phyloP scores from a whole-genome alignment of 768 basidiomycete genomes.

The Collybiopsis luxurians region DNA sequence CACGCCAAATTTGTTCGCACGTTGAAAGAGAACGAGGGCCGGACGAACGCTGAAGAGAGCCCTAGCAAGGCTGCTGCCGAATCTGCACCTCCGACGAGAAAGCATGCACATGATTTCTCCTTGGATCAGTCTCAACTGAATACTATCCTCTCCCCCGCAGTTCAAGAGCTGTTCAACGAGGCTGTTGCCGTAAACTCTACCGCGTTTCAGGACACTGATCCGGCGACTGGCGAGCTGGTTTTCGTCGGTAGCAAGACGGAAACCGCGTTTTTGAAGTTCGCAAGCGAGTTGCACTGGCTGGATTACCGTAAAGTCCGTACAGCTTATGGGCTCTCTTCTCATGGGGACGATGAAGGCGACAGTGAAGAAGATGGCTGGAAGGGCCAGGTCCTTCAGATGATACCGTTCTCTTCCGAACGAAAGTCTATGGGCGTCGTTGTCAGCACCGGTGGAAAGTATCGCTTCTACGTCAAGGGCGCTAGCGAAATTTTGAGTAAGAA shows the following conservation, averaged over 20 bases:
- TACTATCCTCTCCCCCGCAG: slow-evolving; percentile 53
- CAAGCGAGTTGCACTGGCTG: slow-evolving; percentile 76
- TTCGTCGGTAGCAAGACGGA: slow-evolving; percentile 97
- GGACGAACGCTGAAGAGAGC: slow-evolving; percentile 68
- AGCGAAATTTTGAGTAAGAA: slow-evolving; percentile 87
- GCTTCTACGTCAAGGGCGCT: slow-evolving; percentile 90
- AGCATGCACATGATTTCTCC: slow-evolving; percentile 74
- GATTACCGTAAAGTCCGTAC: slow-evolving; percentile 70
- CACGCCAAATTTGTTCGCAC: slow-evolving; percentile 90
- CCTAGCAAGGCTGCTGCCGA: slow-evolving; percentile 26
- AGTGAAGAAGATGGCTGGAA: slow-evolving; percentile 23
- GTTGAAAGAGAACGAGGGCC: slow-evolving; percentile 65
- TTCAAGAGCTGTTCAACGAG: slow-evolving; percentile 72
- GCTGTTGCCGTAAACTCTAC: slow-evolving; percentile 92
- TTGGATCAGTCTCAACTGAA: slow-evolving; percentile 78
- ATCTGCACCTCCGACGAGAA: slow-evolving; percentile 27
- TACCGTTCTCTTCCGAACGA: slow-evolving; percentile 91
- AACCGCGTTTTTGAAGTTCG: slow-evolving; percentile 84
- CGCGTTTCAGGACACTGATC: slow-evolving; percentile 82
- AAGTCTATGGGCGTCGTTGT: slow-evolving; percentile 96
- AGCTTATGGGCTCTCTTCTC: slow-evolving; percentile 2
- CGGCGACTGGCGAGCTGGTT: slow-evolving; percentile 51
- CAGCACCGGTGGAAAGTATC: slow-evolving; percentile 48
- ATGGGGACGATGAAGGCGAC: neutral
- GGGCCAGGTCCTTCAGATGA: slow-evolving; percentile 73